These are phyloP conservation scores for Macroventuria anomochaeta DNA, from an alignment of 2,329 filamentous ascomycete species.

Conservation along the genomic window DNA sequence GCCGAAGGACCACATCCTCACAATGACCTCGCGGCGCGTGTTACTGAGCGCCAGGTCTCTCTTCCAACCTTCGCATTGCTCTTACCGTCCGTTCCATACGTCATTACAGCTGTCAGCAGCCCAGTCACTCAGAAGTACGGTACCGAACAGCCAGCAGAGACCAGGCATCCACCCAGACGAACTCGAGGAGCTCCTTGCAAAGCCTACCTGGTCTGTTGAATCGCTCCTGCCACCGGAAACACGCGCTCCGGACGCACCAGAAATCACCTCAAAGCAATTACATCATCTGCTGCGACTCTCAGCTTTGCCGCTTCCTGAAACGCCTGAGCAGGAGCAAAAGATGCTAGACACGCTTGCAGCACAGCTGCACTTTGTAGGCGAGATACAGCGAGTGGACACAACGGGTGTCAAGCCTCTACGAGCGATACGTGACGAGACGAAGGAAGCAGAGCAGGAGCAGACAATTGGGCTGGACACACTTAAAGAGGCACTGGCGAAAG, in stretches of 20 bases:
- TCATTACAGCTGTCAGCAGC: conserved; percentile 1
- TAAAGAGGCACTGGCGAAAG: conserved; percentile 62
- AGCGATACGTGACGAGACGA: conserved; percentile 82
- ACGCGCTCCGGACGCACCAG: conserved; percentile 38
- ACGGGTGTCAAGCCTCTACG: conserved; percentile 73
- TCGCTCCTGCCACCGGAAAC: conserved; percentile 67
- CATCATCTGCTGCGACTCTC: conserved; percentile 88
- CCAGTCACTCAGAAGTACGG: not conserved
- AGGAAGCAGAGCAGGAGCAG: conserved; percentile 59
- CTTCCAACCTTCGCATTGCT: conserved; percentile 2
- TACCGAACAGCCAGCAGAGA: conserved; percentile 6
- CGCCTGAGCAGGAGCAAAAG: conserved; percentile 65
- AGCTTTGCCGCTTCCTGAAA: conserved; percentile 76
- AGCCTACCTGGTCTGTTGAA: conserved; percentile 83
- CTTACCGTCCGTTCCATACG: conserved; percentile 16
- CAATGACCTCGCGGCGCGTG: conserved; percentile 22
- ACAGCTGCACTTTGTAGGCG: conserved; percentile 89
- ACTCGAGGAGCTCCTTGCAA: conserved; percentile 60
- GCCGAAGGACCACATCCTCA: not conserved
- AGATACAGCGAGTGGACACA: conserved; percentile 82
- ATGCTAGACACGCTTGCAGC: conserved; percentile 79
- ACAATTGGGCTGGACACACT: conserved; percentile 67
- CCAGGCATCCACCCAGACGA: conserved; percentile 33
- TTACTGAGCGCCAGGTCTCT: conserved; percentile 7
- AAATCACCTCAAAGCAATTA: conserved; percentile 71